phyloP scores from a whole-genome alignment of 176 grass and related monocot genomes.

The Triticum aestivum region DNA sequence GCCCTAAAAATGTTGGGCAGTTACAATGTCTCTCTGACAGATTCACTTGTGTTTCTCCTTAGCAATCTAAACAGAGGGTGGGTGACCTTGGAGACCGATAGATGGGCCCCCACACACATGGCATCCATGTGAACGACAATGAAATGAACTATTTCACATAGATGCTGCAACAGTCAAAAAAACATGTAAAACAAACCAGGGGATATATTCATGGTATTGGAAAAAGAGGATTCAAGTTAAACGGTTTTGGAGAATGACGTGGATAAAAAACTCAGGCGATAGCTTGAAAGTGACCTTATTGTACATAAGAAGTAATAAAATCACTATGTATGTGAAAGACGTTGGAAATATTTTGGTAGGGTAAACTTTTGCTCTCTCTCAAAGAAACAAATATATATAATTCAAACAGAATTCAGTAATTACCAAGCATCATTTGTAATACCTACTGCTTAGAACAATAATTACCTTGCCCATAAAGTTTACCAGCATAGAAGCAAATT shows the following conservation, averaged over 20 bases:
- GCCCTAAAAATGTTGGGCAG: neutral
- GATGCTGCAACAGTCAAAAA: neutral
- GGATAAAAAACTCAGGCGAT: neutral
- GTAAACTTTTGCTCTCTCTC: neutral
- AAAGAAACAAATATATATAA: slow-evolving; percentile 3
- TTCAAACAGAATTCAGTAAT: slow-evolving; percentile 5
- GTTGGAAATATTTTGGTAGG: neutral
- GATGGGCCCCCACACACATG: neutral
- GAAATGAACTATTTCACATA: neutral
- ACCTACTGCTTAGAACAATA: neutral
- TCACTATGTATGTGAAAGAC: neutral
- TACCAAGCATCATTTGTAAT: neutral
- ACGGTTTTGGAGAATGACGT: neutral
- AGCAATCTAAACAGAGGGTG: neutral
- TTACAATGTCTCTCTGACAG: neutral
- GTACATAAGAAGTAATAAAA: neutral
- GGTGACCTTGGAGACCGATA: neutral
- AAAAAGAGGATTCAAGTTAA: neutral
- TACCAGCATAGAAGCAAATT: slow-evolving; percentile 82
- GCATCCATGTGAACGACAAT: neutral
- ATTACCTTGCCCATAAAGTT: slow-evolving; percentile 99
- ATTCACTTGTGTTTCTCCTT: neutral
- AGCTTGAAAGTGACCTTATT: slow-evolving; percentile 1
- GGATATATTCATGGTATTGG: neutral
- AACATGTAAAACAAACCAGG: neutral